Base-by-base conservation (phyloP, 495 filamentous ascomycete species). In the Cryomyces minteri region DNA sequence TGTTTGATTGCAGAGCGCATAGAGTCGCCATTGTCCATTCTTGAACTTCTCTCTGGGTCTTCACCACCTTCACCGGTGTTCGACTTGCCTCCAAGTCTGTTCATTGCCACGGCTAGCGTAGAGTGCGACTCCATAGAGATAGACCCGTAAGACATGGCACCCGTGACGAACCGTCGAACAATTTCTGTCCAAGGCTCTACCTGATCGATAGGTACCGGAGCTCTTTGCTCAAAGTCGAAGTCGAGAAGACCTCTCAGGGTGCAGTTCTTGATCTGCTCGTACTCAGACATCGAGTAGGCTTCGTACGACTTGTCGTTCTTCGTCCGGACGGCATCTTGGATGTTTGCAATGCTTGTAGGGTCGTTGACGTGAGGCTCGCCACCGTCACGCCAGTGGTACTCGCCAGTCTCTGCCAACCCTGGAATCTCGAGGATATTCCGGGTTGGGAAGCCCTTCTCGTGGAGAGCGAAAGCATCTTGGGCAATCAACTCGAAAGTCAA, bases 301-400 rank as follows among this genome's bases (percentile, higher is more conserved):
- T 96, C 90, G 58, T 99, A 99, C 0, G 90, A 96, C 66, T 95
- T 96, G 75, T 96, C 90, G 61, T 99, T 96, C 78, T 96, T 99
- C 25, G 82, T 88, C 32, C 90, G 84, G 29, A 96, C 90, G 30
- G 90, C 90, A 65, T 99, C 90, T 62, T 99, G 90, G 43, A 99
- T 84, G 64, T 96, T 96, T 52, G 90, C 90, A 66, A 99, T 94
- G 49, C 82, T 84, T 38, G 76, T 74, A 2, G 90, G 90, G 58
- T 99, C 92, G 63, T 99, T 99, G 63, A 99, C 73, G 62, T 99
- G 90, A n/a, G 88, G 73, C 61, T 99, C 90, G 31, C 90, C 90
- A 51, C 92, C 92, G 66, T 95, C 90, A 65, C 90, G 84, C 92
- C 92, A 99, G 65, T 99, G 90, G 64, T 99, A 99, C 60, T 99